Evolutionary conservation across 768 basidiomycete genomes (phyloP).

Genomic region (Lentinula raphanica): DNA sequence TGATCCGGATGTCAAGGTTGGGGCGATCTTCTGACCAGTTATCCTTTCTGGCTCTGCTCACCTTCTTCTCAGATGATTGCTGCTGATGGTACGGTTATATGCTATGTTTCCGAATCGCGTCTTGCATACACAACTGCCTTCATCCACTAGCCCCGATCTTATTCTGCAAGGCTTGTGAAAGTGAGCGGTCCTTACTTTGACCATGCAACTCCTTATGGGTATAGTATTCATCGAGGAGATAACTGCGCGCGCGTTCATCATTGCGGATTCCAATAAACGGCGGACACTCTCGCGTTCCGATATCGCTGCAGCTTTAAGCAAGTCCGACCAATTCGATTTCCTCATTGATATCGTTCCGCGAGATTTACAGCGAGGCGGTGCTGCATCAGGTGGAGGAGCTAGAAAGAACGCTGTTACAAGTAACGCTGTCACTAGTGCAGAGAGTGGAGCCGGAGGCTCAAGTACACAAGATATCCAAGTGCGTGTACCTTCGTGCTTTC

Average conservation of each 20-base stretch:
- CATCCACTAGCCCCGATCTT: slow-evolving; percentile 71
- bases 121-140: not conserved
- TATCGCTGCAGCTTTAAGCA: slow-evolving; percentile 87
- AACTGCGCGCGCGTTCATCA: slow-evolving; percentile 90
- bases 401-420: slow-evolving; percentile 17
- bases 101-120: not conserved
- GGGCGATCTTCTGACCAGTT: slow-evolving; percentile 17
- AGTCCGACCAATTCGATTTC: slow-evolving; percentile 96
- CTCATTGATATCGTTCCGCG: slow-evolving; percentile 93
- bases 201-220: not conserved
- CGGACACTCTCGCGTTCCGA: slow-evolving; percentile 92
- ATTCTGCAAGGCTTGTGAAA: slow-evolving; percentile 98
- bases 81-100: slow-evolving; percentile 66
- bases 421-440: not conserved
- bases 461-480: slow-evolving; percentile 1
- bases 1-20: slow-evolving; percentile 92
- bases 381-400: slow-evolving; percentile 6
- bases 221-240: slow-evolving; percentile 96
- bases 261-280: slow-evolving; percentile 93
- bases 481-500: not conserved
- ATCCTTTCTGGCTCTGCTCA: slow-evolving; percentile 5
- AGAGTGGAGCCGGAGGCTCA: not conserved
- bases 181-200: slow-evolving; percentile 43
- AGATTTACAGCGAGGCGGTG: slow-evolving; percentile 53
- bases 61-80: slow-evolving; percentile 79